A percentile compares a stretch with the other conserved stretches of the same genome.
phyloP scores from a whole-genome alignment of 768 basidiomycete genomes.

The Tylopilus subfusipes region DNA sequence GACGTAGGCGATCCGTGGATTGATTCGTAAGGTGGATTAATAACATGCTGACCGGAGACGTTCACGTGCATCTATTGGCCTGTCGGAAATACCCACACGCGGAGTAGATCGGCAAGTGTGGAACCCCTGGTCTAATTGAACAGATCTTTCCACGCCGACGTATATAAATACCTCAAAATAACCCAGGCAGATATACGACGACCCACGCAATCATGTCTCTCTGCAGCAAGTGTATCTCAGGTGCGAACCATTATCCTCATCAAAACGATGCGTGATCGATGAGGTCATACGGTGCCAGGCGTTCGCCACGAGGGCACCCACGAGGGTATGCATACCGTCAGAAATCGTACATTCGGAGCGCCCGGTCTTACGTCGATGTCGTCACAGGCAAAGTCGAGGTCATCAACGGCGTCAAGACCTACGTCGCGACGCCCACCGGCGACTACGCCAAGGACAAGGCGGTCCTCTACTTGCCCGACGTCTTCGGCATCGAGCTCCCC shows the following conservation, averaged over 20 bases:
- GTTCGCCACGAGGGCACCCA: slow-evolving; percentile 49
- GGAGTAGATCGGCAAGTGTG: neutral
- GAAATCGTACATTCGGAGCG: neutral
- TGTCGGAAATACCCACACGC: neutral
- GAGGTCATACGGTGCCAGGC: slow-evolving; percentile 25
- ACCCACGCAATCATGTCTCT: slow-evolving; percentile 40
- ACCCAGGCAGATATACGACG: neutral
- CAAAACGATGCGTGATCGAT: neutral
- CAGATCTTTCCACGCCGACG: neutral
- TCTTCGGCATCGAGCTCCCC: slow-evolving; percentile 46
- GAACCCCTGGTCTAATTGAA: too few species aligned
- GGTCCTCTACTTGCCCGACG: slow-evolving; percentile 51
- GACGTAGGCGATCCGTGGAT: neutral
- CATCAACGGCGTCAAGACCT: slow-evolving; percentile 47
- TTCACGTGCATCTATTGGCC: neutral
- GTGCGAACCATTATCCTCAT: slow-evolving; percentile 32
- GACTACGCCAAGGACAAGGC: slow-evolving; percentile 55
- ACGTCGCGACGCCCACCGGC: slow-evolving; percentile 49
- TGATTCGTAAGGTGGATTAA: neutral
- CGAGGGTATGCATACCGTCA: slow-evolving; percentile 32
- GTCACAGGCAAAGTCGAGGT: slow-evolving; percentile 39
- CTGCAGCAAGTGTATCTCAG: slow-evolving; percentile 54
- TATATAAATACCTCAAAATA: slow-evolving; percentile 14
- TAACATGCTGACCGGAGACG: neutral
- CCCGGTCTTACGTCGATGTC: neutral